phyloP scores from a whole-genome alignment of 441 rosid genomes.

The Pelargonium hybrid region DNA sequence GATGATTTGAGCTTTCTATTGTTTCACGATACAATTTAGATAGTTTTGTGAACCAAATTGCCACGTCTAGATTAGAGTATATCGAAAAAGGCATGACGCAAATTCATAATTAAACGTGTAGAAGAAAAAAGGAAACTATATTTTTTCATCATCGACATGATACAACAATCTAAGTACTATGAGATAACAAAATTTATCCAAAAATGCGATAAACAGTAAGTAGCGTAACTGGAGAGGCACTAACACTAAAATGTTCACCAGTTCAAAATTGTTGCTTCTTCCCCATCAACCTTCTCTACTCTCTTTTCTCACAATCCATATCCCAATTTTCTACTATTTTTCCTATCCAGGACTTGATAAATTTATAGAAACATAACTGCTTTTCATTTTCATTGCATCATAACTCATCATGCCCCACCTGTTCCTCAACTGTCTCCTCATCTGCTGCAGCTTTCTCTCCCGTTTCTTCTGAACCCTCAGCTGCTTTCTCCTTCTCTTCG shows the following conservation, averaged over 20 bases:
- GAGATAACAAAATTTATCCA: background rate
- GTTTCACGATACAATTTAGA: too few relatives aligned
- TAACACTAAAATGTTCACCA: background rate
- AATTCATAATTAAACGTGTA: background rate
- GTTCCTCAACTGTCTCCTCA: conserved; percentile 13
- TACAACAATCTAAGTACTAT: background rate
- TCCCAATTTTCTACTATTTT: background rate
- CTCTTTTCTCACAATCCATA: background rate
- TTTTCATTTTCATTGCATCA: conserved; percentile 21
- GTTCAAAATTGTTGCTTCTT: background rate
- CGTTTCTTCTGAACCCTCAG: conserved; percentile 24
- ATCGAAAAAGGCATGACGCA: too few relatives aligned
- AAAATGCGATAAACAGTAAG: background rate
- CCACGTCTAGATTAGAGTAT: too few relatives aligned
- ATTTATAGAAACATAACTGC: background rate
- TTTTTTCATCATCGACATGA: background rate
- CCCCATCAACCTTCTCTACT: background rate
- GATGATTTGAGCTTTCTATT: too few relatives aligned
- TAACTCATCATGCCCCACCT: conserved; percentile 52
- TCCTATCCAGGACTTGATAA: background rate
- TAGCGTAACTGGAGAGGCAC: background rate
- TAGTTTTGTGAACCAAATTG: too few relatives aligned
- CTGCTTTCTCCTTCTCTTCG: conserved; percentile 30
- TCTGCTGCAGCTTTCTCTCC: background rate
- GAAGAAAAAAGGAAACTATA: background rate